Base-by-base conservation (phyloP, 768 basidiomycete genomes). In the Panellus pusillus region DNA sequence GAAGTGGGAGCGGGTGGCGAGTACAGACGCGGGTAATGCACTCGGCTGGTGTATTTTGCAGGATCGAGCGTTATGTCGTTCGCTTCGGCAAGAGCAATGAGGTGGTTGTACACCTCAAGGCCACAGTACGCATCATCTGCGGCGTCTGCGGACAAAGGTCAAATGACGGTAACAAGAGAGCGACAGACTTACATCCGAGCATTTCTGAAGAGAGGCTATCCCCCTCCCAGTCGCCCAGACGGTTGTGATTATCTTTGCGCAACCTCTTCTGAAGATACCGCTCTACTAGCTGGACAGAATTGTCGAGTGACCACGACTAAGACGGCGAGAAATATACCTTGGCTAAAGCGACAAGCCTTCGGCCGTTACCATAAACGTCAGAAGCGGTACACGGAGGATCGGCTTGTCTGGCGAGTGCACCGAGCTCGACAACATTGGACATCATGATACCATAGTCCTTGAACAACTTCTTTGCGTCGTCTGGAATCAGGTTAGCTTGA, bases 381-480 rank as follows among this genome's bases (percentile, higher is more conserved):
- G 68, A 59, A 50, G 20, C 29, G 29, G 14, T 44, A 27, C 37
- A 39, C 27, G 48, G 6, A 2, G 59, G 59, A 35, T 75, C 73
- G 12, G 67, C 72, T 15, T 66, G 58, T 3, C 58, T 45, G 9
- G 71, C 69, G 2, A 74, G 50, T 12, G 56, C 61, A 3, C 70
- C 72, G 1, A 75, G 69, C 54, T 75, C 74, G 8, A 75, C 63
- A 0, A 74, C 61, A 27, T 66, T 68, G 35, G 64, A 62, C 18
- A 66, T 63, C 38, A 72, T 52, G n/a, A 74, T 65, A 2, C 74
- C 74, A 53, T 72, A 73, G 52, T 75, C 73, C 27, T 66, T 58
- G 50, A 71, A 73, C 2, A 74, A 59, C 48, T 75, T 75, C 50
- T 61, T 68, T 13, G 70, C 74, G 43, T 75, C 74, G 49, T 67